Percentiles rank a stretch among this genome's conserved stretches.
Conservation (phyloP, 192 early-diverging fungal genomes). For the Coemansia sp. region DNA sequence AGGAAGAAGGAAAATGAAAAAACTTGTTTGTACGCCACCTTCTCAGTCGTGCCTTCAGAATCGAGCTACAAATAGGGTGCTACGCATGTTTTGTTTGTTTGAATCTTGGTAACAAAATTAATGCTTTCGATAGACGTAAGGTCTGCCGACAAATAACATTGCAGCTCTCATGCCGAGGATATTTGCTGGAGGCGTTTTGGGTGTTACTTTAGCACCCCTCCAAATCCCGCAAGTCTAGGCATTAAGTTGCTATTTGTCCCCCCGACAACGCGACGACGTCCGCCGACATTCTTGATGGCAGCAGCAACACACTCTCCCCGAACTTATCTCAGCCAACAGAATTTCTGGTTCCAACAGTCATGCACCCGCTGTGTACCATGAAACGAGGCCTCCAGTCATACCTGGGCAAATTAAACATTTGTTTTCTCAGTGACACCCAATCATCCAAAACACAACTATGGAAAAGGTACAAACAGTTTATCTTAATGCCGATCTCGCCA, state of each 20-base stretch:
- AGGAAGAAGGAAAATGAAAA: no score
- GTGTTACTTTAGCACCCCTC: no score
- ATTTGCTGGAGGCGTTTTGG: no score
- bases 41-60: no score
- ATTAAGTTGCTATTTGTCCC: not conserved
- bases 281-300: not conserved
- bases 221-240: not conserved
- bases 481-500: not conserved
- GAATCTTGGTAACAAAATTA: not conserved
- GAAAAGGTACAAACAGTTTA: conserved; percentile 6
- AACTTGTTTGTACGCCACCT: no score
- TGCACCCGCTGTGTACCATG: not conserved
- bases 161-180: not conserved
- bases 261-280: not conserved
- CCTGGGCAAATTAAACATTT: not conserved
- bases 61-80: not conserved
- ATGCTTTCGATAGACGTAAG: not conserved
- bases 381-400: not conserved
- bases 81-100: not conserved
- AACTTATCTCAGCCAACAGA: not conserved
- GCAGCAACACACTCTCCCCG: not conserved
- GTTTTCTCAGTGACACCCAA: not conserved
- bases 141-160: not conserved
- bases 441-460: not conserved
- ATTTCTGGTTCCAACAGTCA: not conserved